A percentile compares a stretch with the other conserved stretches of the same genome.
These are phyloP conservation scores for Hygrocybe punicea DNA, from an alignment of 768 basidiomycete genomes.

Conservation along the genomic window DNA sequence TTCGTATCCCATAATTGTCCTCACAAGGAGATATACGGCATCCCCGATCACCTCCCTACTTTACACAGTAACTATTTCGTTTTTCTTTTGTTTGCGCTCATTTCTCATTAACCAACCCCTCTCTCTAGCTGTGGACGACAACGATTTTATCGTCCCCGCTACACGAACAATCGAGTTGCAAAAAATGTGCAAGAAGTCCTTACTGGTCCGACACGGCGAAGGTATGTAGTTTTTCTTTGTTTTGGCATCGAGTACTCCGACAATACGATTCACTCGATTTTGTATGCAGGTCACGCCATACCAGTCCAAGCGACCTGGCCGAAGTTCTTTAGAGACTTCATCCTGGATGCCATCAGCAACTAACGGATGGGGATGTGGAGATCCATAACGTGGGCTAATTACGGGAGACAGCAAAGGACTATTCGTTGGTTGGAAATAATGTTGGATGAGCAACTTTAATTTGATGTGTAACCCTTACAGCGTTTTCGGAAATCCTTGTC, in stretches of 20 bases:
- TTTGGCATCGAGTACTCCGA: neutral
- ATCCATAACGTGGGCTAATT: too few relatives aligned
- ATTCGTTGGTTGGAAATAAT: too few relatives aligned
- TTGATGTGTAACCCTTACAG: too few relatives aligned
- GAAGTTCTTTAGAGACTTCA: constrained; percentile 15
- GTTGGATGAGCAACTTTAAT: too few relatives aligned
- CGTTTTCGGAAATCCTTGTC: too few relatives aligned
- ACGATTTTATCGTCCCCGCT: constrained; percentile 14
- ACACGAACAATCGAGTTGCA: constrained; percentile 18
- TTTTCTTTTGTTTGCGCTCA: neutral
- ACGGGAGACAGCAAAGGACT: too few relatives aligned
- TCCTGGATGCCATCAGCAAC: constrained; percentile 10
- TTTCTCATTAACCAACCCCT: neutral
- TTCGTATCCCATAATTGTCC: constrained; percentile 17
- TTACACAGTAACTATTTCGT: constrained; percentile 15
- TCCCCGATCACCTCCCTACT: constrained; percentile 18
- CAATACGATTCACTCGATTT: neutral
- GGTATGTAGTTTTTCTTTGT: constrained; percentile 7
- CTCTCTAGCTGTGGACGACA: constrained; percentile 15
- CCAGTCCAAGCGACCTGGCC: constrained; percentile 18
- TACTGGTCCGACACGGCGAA: constrained; percentile 15
- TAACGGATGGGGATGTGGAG: too few relatives aligned
- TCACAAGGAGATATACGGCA: constrained; percentile 21
- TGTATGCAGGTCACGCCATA: constrained; percentile 15
- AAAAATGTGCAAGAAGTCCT: constrained; percentile 16